Base-by-base conservation (phyloP, 352 stramenopile genomes). In the Pseudoperonospora humuli region DNA sequence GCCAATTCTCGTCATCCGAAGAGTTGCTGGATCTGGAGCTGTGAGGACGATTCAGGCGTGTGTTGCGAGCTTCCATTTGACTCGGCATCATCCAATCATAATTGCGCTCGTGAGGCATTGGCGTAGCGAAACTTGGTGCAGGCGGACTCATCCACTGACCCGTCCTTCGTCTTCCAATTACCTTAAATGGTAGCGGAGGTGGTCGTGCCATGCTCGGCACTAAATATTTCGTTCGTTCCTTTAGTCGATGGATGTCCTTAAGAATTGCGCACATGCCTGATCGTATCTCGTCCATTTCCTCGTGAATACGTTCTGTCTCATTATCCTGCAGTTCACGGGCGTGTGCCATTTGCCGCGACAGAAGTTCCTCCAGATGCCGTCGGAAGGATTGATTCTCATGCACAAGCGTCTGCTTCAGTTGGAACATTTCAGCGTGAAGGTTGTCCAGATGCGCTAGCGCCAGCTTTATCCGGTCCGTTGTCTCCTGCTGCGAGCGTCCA, bases 161-260 rank as follows among this genome's bases (percentile, higher is more conserved):
- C 7, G 48, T 47, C 44, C 19, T 55, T 44, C 24, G 40, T 48
- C 20, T 39, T 37, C 34, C 49, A 48, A 45, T 32, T 13, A 21
- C 15, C 17, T 26, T 35, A 11, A 39, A 17, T 11, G 48, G 40
- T 13, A 27, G 33, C 34, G 39, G 34, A 14, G 17, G 20, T 13
- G 39, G 29, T 48, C 33, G 51, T 15, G 64, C 53, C 40, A 63
- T 65, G 43, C 67, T 72, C 4, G 67, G 73, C 23, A 74, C 65
- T 14, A 86, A 26, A n/a, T 82, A 80, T 50, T 82, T 81, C 24
- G 74, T 82, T 7, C 74, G 61, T 39, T 86, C 74, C 39, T 86
- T 86, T 7, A 84, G 47, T 35, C 72, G 44, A 49, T 86, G 74
- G 43, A 84, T 68, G 32, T 86, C 74, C 27, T 78, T 82, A 5